These are phyloP conservation scores for Nepenthes gracilis DNA, from an alignment of 148 eudicot genomes.

Conservation along the genomic window DNA sequence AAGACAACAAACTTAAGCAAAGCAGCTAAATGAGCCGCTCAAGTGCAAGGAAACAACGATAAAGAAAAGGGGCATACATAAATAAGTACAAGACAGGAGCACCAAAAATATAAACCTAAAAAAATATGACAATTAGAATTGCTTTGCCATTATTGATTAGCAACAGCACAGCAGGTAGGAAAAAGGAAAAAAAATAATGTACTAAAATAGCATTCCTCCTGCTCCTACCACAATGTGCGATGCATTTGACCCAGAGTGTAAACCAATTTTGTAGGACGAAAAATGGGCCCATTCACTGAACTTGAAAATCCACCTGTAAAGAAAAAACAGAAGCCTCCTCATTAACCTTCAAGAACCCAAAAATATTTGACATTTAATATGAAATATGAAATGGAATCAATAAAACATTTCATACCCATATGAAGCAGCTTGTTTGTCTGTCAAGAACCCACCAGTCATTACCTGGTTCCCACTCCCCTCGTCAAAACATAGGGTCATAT, in stretches of 20 bases:
- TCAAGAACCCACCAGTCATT: slow-evolving; percentile 93
- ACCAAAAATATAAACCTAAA: no score
- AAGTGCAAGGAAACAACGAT: no score
- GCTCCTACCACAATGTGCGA: slow-evolving; percentile 73
- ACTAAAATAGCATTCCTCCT: slow-evolving; percentile 3
- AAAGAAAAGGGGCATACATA: no score
- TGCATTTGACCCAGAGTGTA: slow-evolving; percentile 71
- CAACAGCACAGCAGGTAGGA: neutral
- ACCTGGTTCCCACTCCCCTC: slow-evolving; percentile 88
- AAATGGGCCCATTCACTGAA: slow-evolving; percentile 90
- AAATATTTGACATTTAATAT: neutral
- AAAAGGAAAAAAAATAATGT: neutral
- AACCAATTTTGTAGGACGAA: slow-evolving; percentile 73
- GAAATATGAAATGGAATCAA: slow-evolving; percentile 1
- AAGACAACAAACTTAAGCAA: no score
- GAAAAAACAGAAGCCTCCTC: neutral
- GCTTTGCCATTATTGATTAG: no score
- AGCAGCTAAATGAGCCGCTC: no score
- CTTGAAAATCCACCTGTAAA: slow-evolving; percentile 80
- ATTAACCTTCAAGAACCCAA: neutral
- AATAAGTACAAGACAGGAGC: no score
- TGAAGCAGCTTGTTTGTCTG: slow-evolving; percentile 95
- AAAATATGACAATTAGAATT: no score
- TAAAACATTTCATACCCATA: slow-evolving; percentile 48
- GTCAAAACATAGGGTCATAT: slow-evolving; percentile 88